Base-by-base conservation (phyloP, 2,329 filamentous ascomycete genomes). In the Xylariaceae sp. region DNA sequence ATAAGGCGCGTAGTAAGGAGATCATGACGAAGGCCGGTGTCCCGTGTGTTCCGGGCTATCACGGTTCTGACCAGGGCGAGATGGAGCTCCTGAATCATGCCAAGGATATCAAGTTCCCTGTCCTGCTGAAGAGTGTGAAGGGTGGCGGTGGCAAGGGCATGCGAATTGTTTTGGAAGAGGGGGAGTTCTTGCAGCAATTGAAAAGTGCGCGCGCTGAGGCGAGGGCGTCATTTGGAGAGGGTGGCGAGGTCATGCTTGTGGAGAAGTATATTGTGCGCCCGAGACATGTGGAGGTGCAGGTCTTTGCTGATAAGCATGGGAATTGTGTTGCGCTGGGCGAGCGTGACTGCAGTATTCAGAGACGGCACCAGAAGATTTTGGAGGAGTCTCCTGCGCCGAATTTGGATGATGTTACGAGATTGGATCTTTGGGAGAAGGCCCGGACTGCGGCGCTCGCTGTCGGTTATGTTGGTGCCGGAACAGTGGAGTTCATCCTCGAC, bases 11-110 rank as follows among this genome's bases (percentile, higher is more conserved):
- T 53, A 83, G 87, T 55, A 99, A 99, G 75, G 89, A 96, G 72
- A 97, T 99, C 71, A 97, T 99, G 94, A 91, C 85, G 39, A 85
- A 86, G 3, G 93, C 94, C n/a, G 91, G 92, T 7, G 94, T 99
- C 2, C 92, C 92, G 3, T 97, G 94, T 70, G 94, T 99, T 53
- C 94, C 94, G 0, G 94, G 94, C 0, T 99, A 99, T 70, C 94
- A 97, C 72, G 94, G 94, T 15, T 70, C 80, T 1, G 90, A 96
- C 55, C 94, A 99, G 76, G 85, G 88, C 53, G 79, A 82, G 51
- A 73, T 77, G 57, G 74, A 83, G 65, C 73, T 88, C 30, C 72
- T 90, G 57, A 76, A 79, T 8, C 86, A 93, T 72, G 93, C 94
- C 6, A 83, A 83, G 67, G 85, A 89, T 64, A 78, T 88, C 65